Conservation (phyloP, 768 basidiomycete genomes). For the Peribolospora kevripleyi region DNA sequence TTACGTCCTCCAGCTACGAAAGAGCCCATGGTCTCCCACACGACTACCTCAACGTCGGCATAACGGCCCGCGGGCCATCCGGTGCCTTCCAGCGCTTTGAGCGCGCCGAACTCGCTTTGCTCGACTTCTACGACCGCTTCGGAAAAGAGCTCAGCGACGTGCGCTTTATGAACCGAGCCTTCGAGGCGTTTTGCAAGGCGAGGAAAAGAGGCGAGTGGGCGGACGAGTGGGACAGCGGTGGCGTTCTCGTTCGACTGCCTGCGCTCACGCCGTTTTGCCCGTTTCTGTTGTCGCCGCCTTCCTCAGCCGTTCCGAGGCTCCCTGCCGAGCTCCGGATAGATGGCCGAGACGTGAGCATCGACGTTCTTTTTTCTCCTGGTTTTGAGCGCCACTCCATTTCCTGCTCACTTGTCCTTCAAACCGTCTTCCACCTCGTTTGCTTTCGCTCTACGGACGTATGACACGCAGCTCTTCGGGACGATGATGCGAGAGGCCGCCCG, state of each 20-base stretch:
- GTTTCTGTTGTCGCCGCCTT: too few species aligned
- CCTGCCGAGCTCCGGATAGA: slow-evolving; percentile 5
- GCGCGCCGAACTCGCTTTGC: slow-evolving; percentile 2
- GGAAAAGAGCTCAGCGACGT: slow-evolving; percentile 2
- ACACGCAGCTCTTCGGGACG: slow-evolving; percentile 2
- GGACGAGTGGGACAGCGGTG: neutral
- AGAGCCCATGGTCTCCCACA: neutral
- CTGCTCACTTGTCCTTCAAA: too few species aligned
- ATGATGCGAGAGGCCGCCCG: slow-evolving; percentile 7
- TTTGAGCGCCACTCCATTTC: too few species aligned
- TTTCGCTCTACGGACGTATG: neutral
- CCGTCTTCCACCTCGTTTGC: too few species aligned
- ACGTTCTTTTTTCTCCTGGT: neutral
- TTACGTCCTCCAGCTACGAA: neutral
- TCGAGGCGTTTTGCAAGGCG: slow-evolving; percentile 2
- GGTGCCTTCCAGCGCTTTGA: slow-evolving; percentile 9
- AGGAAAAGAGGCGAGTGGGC: neutral
- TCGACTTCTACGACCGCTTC: slow-evolving; percentile 7
- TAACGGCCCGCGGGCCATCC: slow-evolving; percentile 4
- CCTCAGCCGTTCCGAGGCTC: neutral
- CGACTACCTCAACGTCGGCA: slow-evolving; percentile 7
- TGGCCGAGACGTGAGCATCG: slow-evolving; percentile 4
- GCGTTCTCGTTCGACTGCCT: too few species aligned
- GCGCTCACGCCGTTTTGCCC: too few species aligned
- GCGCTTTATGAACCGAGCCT: slow-evolving; percentile 1